Conservation (phyloP, 2,329 filamentous ascomycete species). For the Coleophoma crateriformis region DNA sequence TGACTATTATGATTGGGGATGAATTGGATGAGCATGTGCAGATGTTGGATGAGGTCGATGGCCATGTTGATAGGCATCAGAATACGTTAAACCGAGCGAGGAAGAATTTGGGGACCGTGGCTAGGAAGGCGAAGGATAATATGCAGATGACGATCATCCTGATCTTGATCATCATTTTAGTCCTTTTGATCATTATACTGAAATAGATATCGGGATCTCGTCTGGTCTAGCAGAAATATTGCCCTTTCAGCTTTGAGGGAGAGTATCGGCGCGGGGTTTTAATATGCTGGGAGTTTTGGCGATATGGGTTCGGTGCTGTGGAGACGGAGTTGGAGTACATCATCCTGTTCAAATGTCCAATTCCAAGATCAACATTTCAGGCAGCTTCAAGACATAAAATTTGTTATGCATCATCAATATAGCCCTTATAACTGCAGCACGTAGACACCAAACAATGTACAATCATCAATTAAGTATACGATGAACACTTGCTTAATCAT, state of each 20-base stretch:
- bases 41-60: slow-evolving; percentile 85
- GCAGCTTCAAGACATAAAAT: too few species aligned
- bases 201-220: slow-evolving; percentile 37
- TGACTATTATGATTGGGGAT: slow-evolving; percentile 93
- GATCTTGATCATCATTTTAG: slow-evolving; percentile 58
- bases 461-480: too few species aligned
- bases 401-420: too few species aligned
- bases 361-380: too few species aligned
- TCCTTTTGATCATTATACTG: slow-evolving; percentile 62
- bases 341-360: too few species aligned
- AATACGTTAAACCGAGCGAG: slow-evolving; percentile 70
- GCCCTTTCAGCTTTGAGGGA: too few species aligned
- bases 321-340: slow-evolving; percentile 4
- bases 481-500: too few species aligned
- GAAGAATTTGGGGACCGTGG: slow-evolving; percentile 65
- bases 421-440: too few species aligned
- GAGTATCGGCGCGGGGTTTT: too few species aligned
- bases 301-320: slow-evolving; percentile 1
- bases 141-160: slow-evolving; percentile 75
- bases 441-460: too few species aligned
- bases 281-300: too few species aligned
- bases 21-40: slow-evolving; percentile 88
- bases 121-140: slow-evolving; percentile 73
- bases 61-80: slow-evolving; percentile 75
- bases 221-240: too few species aligned